Evolutionary conservation across 345 rosid genomes (phyloP).

Genomic region (Linum trigynum): DNA sequence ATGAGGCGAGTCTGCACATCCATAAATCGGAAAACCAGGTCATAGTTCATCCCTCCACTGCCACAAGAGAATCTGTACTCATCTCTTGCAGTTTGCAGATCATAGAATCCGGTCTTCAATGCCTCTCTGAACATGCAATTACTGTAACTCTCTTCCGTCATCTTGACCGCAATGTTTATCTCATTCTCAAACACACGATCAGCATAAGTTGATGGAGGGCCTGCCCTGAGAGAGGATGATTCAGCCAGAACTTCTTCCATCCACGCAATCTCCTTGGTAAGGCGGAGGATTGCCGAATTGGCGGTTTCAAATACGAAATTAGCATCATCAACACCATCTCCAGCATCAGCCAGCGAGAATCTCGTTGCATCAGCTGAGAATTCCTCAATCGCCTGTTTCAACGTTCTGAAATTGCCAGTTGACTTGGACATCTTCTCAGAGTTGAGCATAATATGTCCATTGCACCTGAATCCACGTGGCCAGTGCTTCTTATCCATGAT

Average conservation of each 20-base stretch:
- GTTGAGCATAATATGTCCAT: slow-evolving; percentile 91
- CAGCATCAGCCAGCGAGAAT: slow-evolving; percentile 87
- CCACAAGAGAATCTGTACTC: slow-evolving; percentile 88
- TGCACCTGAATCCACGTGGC: slow-evolving; percentile 94
- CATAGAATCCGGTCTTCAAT: slow-evolving; percentile 77
- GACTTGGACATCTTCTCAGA: slow-evolving; percentile 96
- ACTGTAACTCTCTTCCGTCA: slow-evolving; percentile 54
- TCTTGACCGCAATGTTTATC: slow-evolving; percentile 65
- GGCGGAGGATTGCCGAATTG: slow-evolving; percentile 77
- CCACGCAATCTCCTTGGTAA: slow-evolving; percentile 84
- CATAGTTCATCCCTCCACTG: slow-evolving; percentile 56
- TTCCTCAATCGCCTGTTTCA: slow-evolving; percentile 73
- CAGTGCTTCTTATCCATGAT: slow-evolving; percentile 65
- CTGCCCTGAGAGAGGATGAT: slow-evolving; percentile 59
- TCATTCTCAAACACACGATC: slow-evolving; percentile 83
- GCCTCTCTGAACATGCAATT: slow-evolving; percentile 88
- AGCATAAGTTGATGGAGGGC: slow-evolving; percentile 65
- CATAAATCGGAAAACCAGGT: slow-evolving; percentile 59
- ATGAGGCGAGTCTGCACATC: slow-evolving; percentile 87
- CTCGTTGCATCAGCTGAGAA: slow-evolving; percentile 88
- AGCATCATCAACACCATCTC: slow-evolving; percentile 98
- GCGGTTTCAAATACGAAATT: slow-evolving; percentile 86
- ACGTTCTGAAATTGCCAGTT: slow-evolving; percentile 86
- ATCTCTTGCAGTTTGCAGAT: slow-evolving; percentile 89
- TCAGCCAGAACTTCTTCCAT: slow-evolving; percentile 73